Conservation (phyloP, 352 stramenopile genomes). For the Hyphochytrium catenoides region DNA sequence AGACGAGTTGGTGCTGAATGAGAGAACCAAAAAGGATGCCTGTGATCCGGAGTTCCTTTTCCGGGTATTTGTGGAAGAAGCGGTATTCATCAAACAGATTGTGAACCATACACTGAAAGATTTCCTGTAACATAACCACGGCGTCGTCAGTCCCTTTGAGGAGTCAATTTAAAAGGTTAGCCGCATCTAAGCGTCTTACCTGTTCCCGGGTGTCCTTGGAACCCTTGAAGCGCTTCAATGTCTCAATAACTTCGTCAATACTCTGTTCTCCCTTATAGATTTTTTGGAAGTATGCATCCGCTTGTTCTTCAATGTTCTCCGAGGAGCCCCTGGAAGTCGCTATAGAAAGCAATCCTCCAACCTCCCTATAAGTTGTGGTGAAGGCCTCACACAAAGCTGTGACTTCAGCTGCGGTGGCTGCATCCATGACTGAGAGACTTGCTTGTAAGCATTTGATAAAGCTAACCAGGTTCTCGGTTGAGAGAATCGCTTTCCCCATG, state of each 20-base stretch:
- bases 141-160: too few relatives aligned
- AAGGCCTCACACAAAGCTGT: constrained; percentile 4
- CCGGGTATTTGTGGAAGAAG: constrained; percentile 96
- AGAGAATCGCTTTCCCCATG: not conserved
- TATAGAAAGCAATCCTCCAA: not conserved
- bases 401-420: constrained; percentile 1
- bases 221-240: constrained; percentile 94
- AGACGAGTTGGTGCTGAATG: constrained; percentile 94
- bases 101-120: constrained; percentile 99
- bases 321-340: not conserved
- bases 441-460: constrained; percentile 1
- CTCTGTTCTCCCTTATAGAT: constrained; percentile 97
- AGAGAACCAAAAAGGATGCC: constrained; percentile 92
- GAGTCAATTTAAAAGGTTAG: too few relatives aligned
- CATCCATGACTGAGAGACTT: not conserved
- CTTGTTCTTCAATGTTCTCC: constrained; percentile 96
- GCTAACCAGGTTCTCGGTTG: not conserved
- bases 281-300: constrained; percentile 96
- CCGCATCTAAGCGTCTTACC: too few relatives aligned
- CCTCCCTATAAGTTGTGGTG: not conserved
- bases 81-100: constrained; percentile 98
- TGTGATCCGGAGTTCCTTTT: constrained; percentile 96
- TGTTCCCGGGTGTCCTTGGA: constrained; percentile 84
- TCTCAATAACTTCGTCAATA: constrained; percentile 90
- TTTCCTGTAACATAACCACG: too few relatives aligned